Evolutionary conservation across 768 basidiomycete species (phyloP).

Genomic region (Tulasnella sp.): DNA sequence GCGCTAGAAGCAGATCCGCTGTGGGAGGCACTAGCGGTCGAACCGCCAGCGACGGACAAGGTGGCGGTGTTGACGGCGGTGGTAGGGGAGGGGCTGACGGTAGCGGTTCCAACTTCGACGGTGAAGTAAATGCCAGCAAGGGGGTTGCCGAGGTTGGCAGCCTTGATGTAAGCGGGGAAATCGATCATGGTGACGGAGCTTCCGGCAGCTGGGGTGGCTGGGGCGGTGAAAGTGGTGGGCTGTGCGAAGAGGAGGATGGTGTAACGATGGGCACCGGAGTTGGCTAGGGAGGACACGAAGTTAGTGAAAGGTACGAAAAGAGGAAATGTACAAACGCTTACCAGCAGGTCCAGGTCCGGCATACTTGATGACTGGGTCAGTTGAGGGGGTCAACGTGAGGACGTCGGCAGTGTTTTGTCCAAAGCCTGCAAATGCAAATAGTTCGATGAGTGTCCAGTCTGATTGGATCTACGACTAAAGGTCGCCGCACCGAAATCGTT

Average conservation of each 20-base stretch:
- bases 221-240: conserved; percentile 23
- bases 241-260: conserved; percentile 25
- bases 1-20: not conserved
- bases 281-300: conserved; percentile 11
- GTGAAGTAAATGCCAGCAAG: conserved; percentile 32
- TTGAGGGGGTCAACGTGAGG: not conserved
- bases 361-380: conserved; percentile 9
- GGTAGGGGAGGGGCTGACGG: conserved; percentile 30
- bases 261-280: conserved; percentile 24
- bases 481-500: conserved; percentile 18
- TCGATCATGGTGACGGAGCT: conserved; percentile 17
- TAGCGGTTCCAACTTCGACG: conserved; percentile 34
- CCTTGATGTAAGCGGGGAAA: conserved; percentile 12
- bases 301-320: not conserved
- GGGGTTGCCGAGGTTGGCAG: conserved; percentile 18
- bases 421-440: conserved; percentile 8
- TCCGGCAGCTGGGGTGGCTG: conserved; percentile 18
- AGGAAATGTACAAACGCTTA: not conserved
- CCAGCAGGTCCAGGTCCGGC: conserved; percentile 18
- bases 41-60: conserved; percentile 22
- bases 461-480: no score
- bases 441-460: no score
- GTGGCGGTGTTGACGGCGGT: conserved; percentile 29
- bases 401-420: not conserved
- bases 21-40: not conserved